Evolutionary conservation across 306 rosid genomes (phyloP).

Genomic region (Medicago truncatula): DNA sequence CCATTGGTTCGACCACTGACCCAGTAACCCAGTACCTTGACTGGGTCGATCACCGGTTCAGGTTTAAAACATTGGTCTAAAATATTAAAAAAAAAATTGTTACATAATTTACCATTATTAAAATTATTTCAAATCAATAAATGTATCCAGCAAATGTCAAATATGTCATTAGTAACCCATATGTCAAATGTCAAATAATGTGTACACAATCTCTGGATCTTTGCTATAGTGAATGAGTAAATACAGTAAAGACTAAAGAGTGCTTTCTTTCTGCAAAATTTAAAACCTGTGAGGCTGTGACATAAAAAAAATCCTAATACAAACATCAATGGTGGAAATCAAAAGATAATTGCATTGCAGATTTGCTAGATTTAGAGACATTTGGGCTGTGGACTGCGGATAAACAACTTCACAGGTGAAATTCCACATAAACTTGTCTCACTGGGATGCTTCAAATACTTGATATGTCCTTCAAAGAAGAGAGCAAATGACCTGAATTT

Average conservation of each 20-base stretch:
- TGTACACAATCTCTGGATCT: background rate
- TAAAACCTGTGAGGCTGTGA: background rate
- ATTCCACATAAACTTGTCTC: conserved; percentile 68
- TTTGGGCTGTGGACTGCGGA: conserved; percentile 70
- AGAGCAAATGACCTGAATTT: conserved; percentile 60
- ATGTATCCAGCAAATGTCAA: background rate
- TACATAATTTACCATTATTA: too few species aligned
- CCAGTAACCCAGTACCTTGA: too few species aligned
- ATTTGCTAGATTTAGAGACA: conserved; percentile 59
- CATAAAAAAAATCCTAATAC: background rate
- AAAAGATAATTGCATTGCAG: conserved; percentile 72
- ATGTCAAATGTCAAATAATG: too few species aligned
- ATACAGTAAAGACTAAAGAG: background rate
- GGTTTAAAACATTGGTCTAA: too few species aligned
- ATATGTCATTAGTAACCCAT: too few species aligned
- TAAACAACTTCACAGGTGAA: conserved; percentile 82
- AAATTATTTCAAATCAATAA: too few species aligned
- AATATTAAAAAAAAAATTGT: too few species aligned
- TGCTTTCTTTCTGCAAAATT: background rate
- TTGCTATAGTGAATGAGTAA: background rate
- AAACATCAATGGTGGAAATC: conserved; percentile 34
- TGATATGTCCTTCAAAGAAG: conserved; percentile 62
- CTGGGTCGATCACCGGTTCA: too few species aligned
- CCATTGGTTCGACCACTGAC: too few species aligned
- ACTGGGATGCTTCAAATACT: conserved; percentile 65